Base-by-base conservation (phyloP, 148 eudicot species). In the Camellia lanceoleosa region DNA sequence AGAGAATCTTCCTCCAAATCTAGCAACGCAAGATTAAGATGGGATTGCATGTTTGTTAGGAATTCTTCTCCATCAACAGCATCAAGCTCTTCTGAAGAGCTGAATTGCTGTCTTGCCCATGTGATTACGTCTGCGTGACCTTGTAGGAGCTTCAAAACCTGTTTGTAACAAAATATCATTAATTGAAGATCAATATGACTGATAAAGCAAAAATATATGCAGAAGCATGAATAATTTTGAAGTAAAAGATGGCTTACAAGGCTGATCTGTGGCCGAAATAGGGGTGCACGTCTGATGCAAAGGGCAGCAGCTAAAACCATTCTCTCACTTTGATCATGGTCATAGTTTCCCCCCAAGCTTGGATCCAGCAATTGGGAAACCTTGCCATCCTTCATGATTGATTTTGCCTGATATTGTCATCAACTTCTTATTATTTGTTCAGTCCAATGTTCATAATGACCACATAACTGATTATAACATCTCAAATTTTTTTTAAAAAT, bases 241-340 rank as follows among this genome's bases (percentile, higher is more conserved):
- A 30, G 59, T n/a, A 38, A 42, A 16, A 73, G 65, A 81, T 16
- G 56, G 83, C 98, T 89, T 84, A 94, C 98, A 75, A 83, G 81
- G 88, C 90, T 87, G 80, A 94, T 92, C 52, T 89, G 88, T 61
- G 98, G 98, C 71, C 97, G 86, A 79, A 87, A 86, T 76, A 85
- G 90, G 74, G 98, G 92, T 68, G 86, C 91, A 54, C 97, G 92
- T 83, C 91, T 87, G 47, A 94, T 91, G 78, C 98, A 94, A 68
- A 94, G 93, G 12, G 91, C 88, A 68, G 97, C 93, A 77, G 98
- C 97, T 82, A 94, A 83, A 78, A 83, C 84, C 97, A 92, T 89
- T 84, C 92, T 92, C 80, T 94, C 98, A 47, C 89, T 79, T 51
- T 81, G 89, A 76, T 91, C 92, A 55, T 58, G 67, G 78, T 89